Conservation (phyloP, 23 red algal species). For the Gracilaria domingensis region DNA sequence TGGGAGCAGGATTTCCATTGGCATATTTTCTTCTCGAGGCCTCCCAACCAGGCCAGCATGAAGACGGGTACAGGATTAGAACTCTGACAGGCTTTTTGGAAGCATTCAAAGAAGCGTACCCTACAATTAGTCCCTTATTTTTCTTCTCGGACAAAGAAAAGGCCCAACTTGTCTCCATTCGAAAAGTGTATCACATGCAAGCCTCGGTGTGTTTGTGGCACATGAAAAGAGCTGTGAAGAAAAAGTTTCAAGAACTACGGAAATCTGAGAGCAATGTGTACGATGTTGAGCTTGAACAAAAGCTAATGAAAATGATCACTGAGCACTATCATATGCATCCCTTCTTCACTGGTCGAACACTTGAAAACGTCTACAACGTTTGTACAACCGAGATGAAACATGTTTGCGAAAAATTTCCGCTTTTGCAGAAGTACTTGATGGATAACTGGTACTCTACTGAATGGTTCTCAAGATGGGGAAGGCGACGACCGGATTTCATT, state of each 20-base stretch:
- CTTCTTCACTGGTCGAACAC: neutral
- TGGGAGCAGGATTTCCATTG: slow-evolving; percentile 4
- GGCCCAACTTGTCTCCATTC: neutral
- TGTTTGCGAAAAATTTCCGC: no score
- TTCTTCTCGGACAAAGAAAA: slow-evolving; percentile 1
- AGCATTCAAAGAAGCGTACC: neutral
- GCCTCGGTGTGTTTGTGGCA: neutral
- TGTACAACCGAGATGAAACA: no score
- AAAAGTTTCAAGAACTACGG: no score
- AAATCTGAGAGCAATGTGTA: no score
- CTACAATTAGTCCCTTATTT: neutral
- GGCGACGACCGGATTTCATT: neutral
- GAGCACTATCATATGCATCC: neutral
- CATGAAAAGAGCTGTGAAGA: no score
- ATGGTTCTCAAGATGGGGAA: neutral
- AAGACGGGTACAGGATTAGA: no score
- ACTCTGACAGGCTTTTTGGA: neutral
- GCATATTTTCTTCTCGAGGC: neutral
- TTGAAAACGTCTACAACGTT: no score
- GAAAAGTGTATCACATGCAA: neutral
- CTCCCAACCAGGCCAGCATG: neutral
- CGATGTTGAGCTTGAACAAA: neutral
- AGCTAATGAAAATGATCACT: neutral
- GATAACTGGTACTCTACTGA: no score
- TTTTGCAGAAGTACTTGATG: no score